Base-by-base conservation (phyloP, 345 rosid species). In the Moringa oleifera region DNA sequence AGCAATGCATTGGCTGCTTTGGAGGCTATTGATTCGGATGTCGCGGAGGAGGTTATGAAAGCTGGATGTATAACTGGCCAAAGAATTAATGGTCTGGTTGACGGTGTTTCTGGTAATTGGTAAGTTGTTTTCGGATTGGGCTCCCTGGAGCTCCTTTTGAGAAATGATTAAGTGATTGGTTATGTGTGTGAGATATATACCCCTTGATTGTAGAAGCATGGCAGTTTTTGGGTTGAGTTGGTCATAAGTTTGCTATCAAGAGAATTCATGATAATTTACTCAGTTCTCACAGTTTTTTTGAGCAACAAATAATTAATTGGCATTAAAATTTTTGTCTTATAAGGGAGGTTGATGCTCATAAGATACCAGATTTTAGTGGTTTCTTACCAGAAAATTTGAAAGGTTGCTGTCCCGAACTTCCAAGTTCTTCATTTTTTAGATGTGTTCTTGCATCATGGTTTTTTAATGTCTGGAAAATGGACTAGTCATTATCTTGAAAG, bases 1-100 rank as follows among this genome's bases (percentile, higher is more conserved):
- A 94, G 97, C 66, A 94, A 90, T 64, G 99, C 97, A 25, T 75
- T 94, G 65, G 99, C 99, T 69, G 99, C 96, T 73, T 75, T 94
- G 64, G 99, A 94, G 69, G 96, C 97, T 6, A 90, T 94, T 68
- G 96, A 90, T 78, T 66, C 71, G 75, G 87, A 75, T 58, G 95
- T 90, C 59, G 96, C 96, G 20, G 99, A 94, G 62, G 76, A 88
- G 59, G 87, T 94, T 62, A 68, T 94, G 95, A 74, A 57, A 55
- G 88, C 84, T 59, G 96, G 99, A 1, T 94, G 99, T 72, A 71
- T 94, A 9, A 94, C 99, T 25, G 99, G 99, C 65, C 93, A 94
- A 70, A 79, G 97, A 54, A 86, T 94, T 49, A 90, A 90, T 58
- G 97, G 99, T 22, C 86, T 94, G 53, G 95, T 94, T 59, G 99